phyloP scores from a whole-genome alignment of 495 filamentous ascomycete species.

The Penicillium manginii region DNA sequence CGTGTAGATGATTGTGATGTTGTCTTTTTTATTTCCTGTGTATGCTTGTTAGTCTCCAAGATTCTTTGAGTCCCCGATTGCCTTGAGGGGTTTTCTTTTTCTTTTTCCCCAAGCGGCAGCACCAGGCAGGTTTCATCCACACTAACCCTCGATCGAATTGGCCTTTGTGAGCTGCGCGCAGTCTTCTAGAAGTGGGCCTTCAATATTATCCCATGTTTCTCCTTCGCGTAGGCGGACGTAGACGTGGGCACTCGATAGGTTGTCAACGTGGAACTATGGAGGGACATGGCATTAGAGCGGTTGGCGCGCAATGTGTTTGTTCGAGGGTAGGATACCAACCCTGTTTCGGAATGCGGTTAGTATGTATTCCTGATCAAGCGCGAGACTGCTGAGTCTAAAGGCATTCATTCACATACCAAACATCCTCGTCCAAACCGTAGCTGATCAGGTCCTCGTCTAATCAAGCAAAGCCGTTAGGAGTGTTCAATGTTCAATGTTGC shows the following conservation, averaged over 20 bases:
- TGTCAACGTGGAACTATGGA: conserved; percentile 91
- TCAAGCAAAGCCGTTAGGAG: neutral
- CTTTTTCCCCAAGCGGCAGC: too few species aligned
- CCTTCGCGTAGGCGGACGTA: conserved; percentile 85
- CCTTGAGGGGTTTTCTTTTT: too few species aligned
- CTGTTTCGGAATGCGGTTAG: neutral
- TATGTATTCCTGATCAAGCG: too few species aligned
- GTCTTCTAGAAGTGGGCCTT: conserved; percentile 75
- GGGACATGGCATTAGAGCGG: conserved; percentile 21
- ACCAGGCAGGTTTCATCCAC: too few species aligned
- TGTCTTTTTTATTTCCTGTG: conserved; percentile 95
- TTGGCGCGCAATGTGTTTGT: conserved; percentile 9
- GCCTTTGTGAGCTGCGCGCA: conserved; percentile 96
- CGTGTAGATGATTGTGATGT: conserved; percentile 94
- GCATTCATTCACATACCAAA: conserved; percentile 72
- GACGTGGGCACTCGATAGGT: conserved; percentile 93
- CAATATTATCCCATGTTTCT: conserved; percentile 83
- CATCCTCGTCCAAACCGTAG: conserved; percentile 89
- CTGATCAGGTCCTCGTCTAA: conserved; percentile 95
- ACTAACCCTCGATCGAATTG: conserved; percentile 91
- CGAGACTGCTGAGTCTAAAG: too few species aligned
- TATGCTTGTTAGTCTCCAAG: too few species aligned
- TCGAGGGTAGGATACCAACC: neutral
- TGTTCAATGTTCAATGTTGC: conserved; percentile 19
- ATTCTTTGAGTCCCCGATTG: too few species aligned